Conservation (phyloP, 192 early-diverging fungal species). For the Lobosporangium transversale region DNA sequence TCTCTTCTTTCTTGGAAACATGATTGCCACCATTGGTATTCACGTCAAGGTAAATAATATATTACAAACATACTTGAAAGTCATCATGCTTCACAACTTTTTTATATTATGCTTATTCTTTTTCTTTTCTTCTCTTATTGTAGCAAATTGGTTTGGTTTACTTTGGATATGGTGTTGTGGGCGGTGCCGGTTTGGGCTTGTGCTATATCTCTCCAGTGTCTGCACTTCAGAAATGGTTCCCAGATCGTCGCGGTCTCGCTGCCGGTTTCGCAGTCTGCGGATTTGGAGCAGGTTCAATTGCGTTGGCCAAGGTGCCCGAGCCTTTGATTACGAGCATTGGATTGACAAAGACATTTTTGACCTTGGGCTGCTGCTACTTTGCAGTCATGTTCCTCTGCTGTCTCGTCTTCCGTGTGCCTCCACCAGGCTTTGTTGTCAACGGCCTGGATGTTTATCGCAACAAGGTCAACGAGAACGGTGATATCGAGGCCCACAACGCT, state of each 20-base stretch:
- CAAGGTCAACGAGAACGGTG: conserved; percentile 51
- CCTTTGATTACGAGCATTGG: conserved; percentile 62
- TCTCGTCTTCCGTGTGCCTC: conserved; percentile 68
- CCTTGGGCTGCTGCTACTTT: conserved; percentile 70
- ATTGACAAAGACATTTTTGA: conserved; percentile 71
- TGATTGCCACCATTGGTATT: conserved; percentile 70
- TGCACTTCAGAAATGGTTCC: conserved; percentile 84
- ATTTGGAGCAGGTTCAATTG: conserved; percentile 79
- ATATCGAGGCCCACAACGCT: conserved; percentile 57
- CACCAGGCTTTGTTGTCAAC: conserved; percentile 64
- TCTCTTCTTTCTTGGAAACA: conserved; percentile 76
- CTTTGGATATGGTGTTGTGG: conserved; percentile 78
- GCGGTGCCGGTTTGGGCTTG: conserved; percentile 75
- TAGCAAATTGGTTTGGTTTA: conserved; percentile 66
- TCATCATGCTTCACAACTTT: not conserved
- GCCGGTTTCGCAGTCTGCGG: conserved; percentile 82
- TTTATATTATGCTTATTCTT: not conserved
- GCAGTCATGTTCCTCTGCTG: conserved; percentile 70
- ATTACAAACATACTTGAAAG: not conserved
- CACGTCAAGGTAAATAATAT: conserved; percentile 53
- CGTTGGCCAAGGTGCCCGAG: conserved; percentile 71
- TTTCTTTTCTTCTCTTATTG: not conserved
- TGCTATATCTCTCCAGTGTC: conserved; percentile 81
- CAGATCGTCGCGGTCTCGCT: conserved; percentile 76
- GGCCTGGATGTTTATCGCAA: conserved; percentile 63